These are phyloP conservation scores for Metschnikowia lunata DNA, from an alignment of 805 yeast species.

Conservation along the genomic window DNA sequence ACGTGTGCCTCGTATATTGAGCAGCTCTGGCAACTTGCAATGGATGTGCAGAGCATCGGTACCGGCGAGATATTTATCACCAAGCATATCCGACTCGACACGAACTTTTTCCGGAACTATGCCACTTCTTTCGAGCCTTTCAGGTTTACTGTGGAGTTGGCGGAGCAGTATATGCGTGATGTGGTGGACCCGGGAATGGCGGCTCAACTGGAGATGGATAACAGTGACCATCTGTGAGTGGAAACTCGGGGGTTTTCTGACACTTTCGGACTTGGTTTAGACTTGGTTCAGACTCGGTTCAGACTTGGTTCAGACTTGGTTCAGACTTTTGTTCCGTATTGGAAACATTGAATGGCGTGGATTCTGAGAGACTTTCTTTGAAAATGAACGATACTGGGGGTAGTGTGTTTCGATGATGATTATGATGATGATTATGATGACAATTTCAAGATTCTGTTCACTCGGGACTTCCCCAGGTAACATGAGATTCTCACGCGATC, in stretches of 20 bases:
- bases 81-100: conserved; percentile 8
- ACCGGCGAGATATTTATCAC: conserved; percentile 8
- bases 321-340: no score
- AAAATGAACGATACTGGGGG: no score
- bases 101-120: conserved; percentile 11
- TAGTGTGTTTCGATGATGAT: no score
- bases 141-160: conserved; percentile 6
- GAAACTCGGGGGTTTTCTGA: neutral
- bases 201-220: conserved; percentile 3
- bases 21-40: conserved; percentile 14
- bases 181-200: conserved; percentile 10
- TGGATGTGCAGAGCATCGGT: conserved; percentile 5
- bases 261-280: no score
- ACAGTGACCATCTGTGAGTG: neutral
- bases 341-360: no score
- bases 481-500: no score
- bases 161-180: conserved; percentile 12
- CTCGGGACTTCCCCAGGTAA: no score
- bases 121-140: conserved; percentile 10
- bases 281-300: no score
- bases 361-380: no score
- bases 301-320: no score
- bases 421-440: no score
- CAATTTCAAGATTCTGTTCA: no score
- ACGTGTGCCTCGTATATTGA: conserved; percentile 7